Evolutionary conservation across 2,329 filamentous ascomycete genomes (phyloP), one percentile per base, ranked within the genome.

Genomic region (Juglanconis sp.): DNA sequence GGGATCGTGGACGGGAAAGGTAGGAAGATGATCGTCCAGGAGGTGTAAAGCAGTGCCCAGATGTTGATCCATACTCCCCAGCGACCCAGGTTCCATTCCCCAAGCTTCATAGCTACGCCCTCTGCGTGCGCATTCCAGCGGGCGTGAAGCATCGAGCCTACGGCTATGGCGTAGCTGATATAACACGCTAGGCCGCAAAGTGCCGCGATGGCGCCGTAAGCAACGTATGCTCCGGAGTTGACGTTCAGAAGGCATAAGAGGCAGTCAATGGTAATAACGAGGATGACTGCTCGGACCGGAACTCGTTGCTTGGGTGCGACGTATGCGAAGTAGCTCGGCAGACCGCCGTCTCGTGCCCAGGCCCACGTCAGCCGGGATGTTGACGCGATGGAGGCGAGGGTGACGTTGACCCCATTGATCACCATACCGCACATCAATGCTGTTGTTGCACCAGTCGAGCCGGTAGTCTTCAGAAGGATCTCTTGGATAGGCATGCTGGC

Each of bases 241-340:
- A 79, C 69, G 51, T 77, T 76, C 47, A 77, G 69, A 5, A 74
- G 63, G n/a, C 73, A 68, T 15, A 77, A 65, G 17, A 73, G 24
- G 54, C 72, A 65, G 38, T 72, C 69, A 35, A 76, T 68, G 3
- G 66, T 57, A 46, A 69, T 69, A 7, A 71, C 69, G 10, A 76
- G 65, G 54, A 71, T 66, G 30, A 77, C 68, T 3, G 74, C 71
- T 5, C 74, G 73, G 51, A 73, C 67, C 0, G 76, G 76, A 51
- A 74, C 70, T 50, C 68, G 65, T 36, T 70, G 68, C 13, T 67
- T 70, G 9, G 64, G 65, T 57, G 72, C 69, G 47, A 76, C 60
- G 46, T 65, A 49, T 3, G 57, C 55, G 31, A 66, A 65, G 15
- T 55, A 59, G 13, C 42, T 71, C 17, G 17, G 17, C 17, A 17